Base-by-base conservation (phyloP, 2,329 filamentous ascomycete genomes). In the Graphiopsis chlorocephala region DNA sequence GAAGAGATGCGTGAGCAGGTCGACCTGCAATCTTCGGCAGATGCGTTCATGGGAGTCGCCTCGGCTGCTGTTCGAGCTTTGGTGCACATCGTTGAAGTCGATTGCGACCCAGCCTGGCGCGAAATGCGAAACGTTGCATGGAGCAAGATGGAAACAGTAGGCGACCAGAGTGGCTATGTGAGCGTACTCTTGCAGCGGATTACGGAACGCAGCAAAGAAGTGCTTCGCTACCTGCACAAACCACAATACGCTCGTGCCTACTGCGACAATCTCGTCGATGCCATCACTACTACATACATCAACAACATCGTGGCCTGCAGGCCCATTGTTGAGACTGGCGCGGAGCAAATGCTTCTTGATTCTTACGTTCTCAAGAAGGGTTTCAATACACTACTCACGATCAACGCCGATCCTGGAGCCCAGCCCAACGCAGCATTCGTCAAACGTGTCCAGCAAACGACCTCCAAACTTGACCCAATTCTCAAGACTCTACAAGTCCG, bases 71-170 rank as follows among this genome's bases (percentile, higher is more conserved):
- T 99, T 6, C 84, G 95, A 58, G 86, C 90, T 0, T 83, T 99
- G 53, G 93, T 98, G 5, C 88, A 91, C 66, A 89, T 88, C 72
- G 91, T 97, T 4, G 93, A 97, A 75, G 77, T 88, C 0, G 90
- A 90, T 61, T 90, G 93, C 71, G 94, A 98, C 69, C 86, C 90
- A 0, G 89, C 90, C 17, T 99, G 94, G 95, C 87, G 93, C 64
- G 95, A 98, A 80, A 99, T 99, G 95, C 90, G 89, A 68, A 97
- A 97, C 74, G 96, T 90, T 0, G 91, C 93, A 57, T 99, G 95
- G 95, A 91, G 89, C 76, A 93, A 90, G 68, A 91, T 99, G 83
- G 95, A 98, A 71, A 90, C 86, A 66, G 95, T 97, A 4, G 92
- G 92, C 52, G 95, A 99, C 76, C 93, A 97, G 74, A 97, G 93